Base-by-base conservation (phyloP, 768 basidiomycete species). In the Rhizopogon salebrosus region DNA sequence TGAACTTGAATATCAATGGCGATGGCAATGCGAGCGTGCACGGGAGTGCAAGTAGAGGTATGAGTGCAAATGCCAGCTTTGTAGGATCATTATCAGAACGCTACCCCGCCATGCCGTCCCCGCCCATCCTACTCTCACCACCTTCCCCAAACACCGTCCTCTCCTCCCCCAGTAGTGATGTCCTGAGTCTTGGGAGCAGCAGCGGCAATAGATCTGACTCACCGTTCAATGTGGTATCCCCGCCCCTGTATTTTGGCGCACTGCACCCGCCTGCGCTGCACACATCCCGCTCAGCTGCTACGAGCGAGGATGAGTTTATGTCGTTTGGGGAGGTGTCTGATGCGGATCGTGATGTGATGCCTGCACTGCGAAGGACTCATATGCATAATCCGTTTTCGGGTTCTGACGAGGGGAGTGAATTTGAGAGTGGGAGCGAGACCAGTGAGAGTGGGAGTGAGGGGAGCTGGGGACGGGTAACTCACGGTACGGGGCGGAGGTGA, bases 41-140 rank as follows among this genome's bases (percentile, higher is more conserved):
- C 1, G 26, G 14, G 27, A 18, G 11, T 22, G 22, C 10, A 31
- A 46, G 8, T 4, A 35, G 14, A 11, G 16, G 18, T 46, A 18
- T 13, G 26, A 46, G 8, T 4, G 40, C 23, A 18, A 52, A 54
- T 1, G 54, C 0, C 14, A 60, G 60, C 1, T 7, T 55, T 27
- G 35, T 67, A n/a, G 58, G 60, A 1, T 68, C 66, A 16, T 60
- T 68, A 7, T 68, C 66, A 6, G 64, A 68, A 37, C 62, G 66
- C 13, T 68, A 68, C 48, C 68, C 66, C 13, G 62, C 59, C 7
- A 59, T 68, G 11, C 58, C 56, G 4, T 60, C 68, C 1, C 62
- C 68, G 0, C 66, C 67, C 3, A 56, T 69, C 1, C n/a, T 67
- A 5, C 23, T 65, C 14, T 68, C 66, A 18, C 60, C 64, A 0